These are phyloP conservation scores for Emmonsiellopsis sp. DNA, from an alignment of 2,329 filamentous ascomycete genomes.

Conservation along the genomic window DNA sequence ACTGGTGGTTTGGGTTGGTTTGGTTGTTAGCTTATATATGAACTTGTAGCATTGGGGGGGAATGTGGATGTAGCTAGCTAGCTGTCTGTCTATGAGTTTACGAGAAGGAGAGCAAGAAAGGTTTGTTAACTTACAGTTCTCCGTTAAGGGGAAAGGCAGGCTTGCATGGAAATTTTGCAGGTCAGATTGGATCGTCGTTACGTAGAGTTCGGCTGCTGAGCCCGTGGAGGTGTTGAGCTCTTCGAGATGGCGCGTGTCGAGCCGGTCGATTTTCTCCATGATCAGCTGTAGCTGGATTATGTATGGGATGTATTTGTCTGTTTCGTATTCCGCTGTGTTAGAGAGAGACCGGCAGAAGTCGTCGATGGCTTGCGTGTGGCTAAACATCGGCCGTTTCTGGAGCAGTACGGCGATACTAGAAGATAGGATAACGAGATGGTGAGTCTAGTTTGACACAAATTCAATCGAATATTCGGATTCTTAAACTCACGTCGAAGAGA, in stretches of 20 bases:
- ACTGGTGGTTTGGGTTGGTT: constrained; percentile 16
- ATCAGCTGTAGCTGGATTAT: constrained; percentile 30
- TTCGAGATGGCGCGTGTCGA: constrained; percentile 11
- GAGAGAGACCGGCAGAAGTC: constrained; percentile 27
- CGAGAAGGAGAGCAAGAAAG: no score
- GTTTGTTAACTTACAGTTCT: constrained; percentile 20
- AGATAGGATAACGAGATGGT: not conserved
- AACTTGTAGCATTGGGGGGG: not conserved
- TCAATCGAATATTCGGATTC: not conserved
- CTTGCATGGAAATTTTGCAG: constrained; percentile 24
- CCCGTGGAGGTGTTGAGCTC: constrained; percentile 10
- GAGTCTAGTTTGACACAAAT: not conserved
- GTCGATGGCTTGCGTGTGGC: constrained; percentile 27
- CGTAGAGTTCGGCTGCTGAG: constrained; percentile 21
- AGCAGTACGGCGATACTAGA: constrained; percentile 27
- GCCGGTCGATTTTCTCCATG: constrained; percentile 29
- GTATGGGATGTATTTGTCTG: constrained; percentile 28
- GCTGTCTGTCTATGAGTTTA: no score
- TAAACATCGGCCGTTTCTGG: constrained; percentile 31
- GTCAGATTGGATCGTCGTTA: constrained; percentile 22
- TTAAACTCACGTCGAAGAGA: constrained; percentile 31
- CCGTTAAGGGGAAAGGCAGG: constrained; percentile 19
- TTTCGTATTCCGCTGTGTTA: constrained; percentile 22
- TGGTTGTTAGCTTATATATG: not conserved
- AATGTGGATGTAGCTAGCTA: no score